phyloP scores from a whole-genome alignment of 2,329 filamentous ascomycete genomes.

The Curvularia sp. region DNA sequence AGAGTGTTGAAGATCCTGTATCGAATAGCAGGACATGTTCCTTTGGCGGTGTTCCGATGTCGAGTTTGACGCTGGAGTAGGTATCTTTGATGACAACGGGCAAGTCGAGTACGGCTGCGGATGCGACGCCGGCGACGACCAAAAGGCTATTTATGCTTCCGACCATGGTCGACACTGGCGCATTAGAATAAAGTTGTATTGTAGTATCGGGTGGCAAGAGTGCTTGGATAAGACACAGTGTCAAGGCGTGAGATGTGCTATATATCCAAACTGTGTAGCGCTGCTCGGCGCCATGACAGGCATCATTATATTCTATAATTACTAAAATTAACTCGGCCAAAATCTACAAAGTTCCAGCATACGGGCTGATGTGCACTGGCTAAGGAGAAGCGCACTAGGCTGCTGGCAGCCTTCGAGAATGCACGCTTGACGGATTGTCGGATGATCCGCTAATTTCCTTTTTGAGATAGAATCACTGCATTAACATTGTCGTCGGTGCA shows the following conservation, averaged over 20 bases:
- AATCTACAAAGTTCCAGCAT: neutral
- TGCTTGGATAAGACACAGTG: too few species aligned
- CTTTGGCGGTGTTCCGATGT: slow-evolving; percentile 22
- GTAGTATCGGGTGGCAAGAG: neutral
- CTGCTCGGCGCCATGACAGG: neutral
- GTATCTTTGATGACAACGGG: slow-evolving; percentile 18
- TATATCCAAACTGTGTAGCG: neutral
- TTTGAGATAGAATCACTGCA: neutral
- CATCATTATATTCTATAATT: neutral
- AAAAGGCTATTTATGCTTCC: slow-evolving; percentile 1
- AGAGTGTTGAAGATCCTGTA: slow-evolving; percentile 26
- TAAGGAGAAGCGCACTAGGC: neutral
- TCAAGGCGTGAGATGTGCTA: neutral
- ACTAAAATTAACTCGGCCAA: neutral
- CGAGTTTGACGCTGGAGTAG: slow-evolving; percentile 16
- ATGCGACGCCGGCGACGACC: slow-evolving; percentile 8
- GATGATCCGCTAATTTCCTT: neutral
- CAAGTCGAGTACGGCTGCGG: slow-evolving; percentile 25
- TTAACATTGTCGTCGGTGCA: neutral
- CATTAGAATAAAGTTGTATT: neutral
- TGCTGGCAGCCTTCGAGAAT: neutral
- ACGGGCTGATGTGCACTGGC: neutral
- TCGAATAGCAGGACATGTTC: slow-evolving; percentile 27
- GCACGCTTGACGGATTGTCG: neutral
- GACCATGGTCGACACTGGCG: neutral